These are phyloP conservation scores for Lachancea mirantina DNA, from an alignment of 805 yeast genomes.

Conservation along the genomic window DNA sequence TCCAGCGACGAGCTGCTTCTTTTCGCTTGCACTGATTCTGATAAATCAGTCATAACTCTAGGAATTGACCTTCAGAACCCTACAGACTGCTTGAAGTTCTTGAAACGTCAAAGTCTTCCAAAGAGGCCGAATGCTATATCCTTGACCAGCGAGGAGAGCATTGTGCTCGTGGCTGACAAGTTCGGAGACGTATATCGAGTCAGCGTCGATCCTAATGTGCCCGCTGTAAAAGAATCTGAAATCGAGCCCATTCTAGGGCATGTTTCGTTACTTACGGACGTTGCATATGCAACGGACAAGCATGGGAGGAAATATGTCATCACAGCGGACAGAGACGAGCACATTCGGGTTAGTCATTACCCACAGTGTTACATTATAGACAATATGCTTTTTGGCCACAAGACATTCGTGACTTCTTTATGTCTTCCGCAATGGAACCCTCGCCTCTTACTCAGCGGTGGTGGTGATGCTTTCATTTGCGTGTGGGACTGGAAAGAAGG, in stretches of 20 bases:
- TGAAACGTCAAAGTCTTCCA: conserved; percentile 72
- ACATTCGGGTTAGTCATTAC: conserved; percentile 72
- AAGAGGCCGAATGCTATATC: conserved; percentile 88
- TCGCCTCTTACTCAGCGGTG: conserved; percentile 64
- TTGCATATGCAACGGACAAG: conserved; percentile 27
- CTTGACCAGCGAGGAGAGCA: conserved; percentile 42
- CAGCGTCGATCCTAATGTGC: conserved; percentile 29
- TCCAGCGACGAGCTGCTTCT: conserved; percentile 47
- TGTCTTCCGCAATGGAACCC: conserved; percentile 46
- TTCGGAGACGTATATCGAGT: conserved; percentile 88
- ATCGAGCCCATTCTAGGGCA: conserved; percentile 83
- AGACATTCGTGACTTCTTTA: conserved; percentile 69
- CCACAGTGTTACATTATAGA: conserved; percentile 76
- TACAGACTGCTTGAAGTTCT: conserved; percentile 37
- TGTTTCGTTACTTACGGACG: conserved; percentile 90
- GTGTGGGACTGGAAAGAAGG: conserved; percentile 75
- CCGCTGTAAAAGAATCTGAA: conserved; percentile 31
- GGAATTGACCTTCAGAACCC: conserved; percentile 25
- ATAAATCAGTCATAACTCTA: conserved; percentile 70
- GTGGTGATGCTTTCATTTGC: conserved; percentile 75
- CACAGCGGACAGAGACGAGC: conserved; percentile 94
- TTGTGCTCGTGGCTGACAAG: conserved; percentile 77
- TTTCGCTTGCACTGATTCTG: conserved; percentile 71
- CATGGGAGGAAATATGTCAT: conserved; percentile 46
- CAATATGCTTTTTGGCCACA: conserved; percentile 80